Base-by-base conservation (phyloP, 192 early-diverging fungal species). In the Linnemannia elongata region DNA sequence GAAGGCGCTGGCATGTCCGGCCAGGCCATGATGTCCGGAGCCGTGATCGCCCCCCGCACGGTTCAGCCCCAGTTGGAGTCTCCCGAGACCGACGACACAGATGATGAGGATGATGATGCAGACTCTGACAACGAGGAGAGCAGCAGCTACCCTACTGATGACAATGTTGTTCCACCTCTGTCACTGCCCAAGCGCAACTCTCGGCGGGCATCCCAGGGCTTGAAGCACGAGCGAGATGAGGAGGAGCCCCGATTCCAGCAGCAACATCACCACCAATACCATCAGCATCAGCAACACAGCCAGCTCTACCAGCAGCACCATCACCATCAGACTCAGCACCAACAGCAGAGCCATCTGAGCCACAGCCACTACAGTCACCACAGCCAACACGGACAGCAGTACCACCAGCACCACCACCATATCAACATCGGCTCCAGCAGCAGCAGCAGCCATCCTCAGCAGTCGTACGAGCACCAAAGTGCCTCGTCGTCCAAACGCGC, bases 61-160 rank as follows among this genome's bases (percentile, higher is more conserved):
- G 69, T 24, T 27, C 75, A 60, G 74, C 78, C 13, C 74, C 27
- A 15, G 44, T 72, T 80, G 38, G 78, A 85, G 52, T 38, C 78
- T 24, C 57, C 82, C 5, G 82, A 83, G 33, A 69, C 33, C 1
- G 60, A 27, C n/a, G 82, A 83, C 6, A 38, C 75, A 13, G 75
- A 77, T 12, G 82, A 84, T 36, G 80, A 82, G 33, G 82, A 85
- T 35, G 83, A 79, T 57, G 83, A 85, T 22, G 82, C 27, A 24
- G 77, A 74, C 13, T 75, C 55, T 38, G 76, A 35, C 22, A 72
- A 78, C n/a, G 69, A 55, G n/a, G 82, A 79, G 49, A 45, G 9
- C 4, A 66, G 74, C 36, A 42, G 36, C 36, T 75, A 69, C 30
- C 76, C 76, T 33, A 55, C 41, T 2, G 82, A 84, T 38, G 82